These are phyloP conservation scores for Kregervanrija delftensis DNA, from an alignment of 805 yeast genomes.

Conservation along the genomic window DNA sequence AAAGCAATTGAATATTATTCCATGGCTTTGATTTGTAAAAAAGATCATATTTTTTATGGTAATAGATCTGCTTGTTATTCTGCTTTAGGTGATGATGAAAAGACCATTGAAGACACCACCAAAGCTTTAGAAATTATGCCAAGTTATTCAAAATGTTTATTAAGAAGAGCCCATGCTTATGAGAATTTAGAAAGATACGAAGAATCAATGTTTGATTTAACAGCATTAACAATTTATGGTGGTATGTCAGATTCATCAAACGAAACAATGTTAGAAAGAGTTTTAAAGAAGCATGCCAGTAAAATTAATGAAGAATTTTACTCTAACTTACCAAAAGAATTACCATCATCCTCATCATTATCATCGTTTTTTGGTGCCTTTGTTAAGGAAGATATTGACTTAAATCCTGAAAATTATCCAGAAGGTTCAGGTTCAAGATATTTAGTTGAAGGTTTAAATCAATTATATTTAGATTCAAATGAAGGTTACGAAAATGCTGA, in stretches of 20 bases:
- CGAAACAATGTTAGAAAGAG: constrained; percentile 81
- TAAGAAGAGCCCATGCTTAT: constrained; percentile 90
- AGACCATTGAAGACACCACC: constrained; percentile 83
- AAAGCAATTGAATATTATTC: constrained; percentile 78
- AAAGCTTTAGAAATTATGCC: constrained; percentile 81
- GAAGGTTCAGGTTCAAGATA: constrained; percentile 56
- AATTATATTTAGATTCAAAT: constrained; percentile 38
- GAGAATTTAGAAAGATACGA: constrained; percentile 72
- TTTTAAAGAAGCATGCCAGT: constrained; percentile 73
- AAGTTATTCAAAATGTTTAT: constrained; percentile 82
- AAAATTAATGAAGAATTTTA: constrained; percentile 59
- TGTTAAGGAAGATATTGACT: constrained; percentile 41
- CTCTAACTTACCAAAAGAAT: constrained; percentile 41
- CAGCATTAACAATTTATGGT: constrained; percentile 80
- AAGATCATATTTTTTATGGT: constrained; percentile 86
- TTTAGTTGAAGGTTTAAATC: constrained; percentile 58
- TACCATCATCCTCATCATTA: constrained; percentile 80
- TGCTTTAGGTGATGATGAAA: constrained; percentile 69
- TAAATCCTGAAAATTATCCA: constrained; percentile 40
- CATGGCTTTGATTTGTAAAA: constrained; percentile 65
- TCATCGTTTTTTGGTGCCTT: constrained; percentile 89
- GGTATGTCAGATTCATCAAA: constrained; percentile 68
- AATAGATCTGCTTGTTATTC: constrained; percentile 96
- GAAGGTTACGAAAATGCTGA: constrained; percentile 61
- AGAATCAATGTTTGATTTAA: constrained; percentile 87